These are phyloP conservation scores for Pythium plurisporium DNA, from an alignment of 352 stramenopile genomes.

Conservation along the genomic window DNA sequence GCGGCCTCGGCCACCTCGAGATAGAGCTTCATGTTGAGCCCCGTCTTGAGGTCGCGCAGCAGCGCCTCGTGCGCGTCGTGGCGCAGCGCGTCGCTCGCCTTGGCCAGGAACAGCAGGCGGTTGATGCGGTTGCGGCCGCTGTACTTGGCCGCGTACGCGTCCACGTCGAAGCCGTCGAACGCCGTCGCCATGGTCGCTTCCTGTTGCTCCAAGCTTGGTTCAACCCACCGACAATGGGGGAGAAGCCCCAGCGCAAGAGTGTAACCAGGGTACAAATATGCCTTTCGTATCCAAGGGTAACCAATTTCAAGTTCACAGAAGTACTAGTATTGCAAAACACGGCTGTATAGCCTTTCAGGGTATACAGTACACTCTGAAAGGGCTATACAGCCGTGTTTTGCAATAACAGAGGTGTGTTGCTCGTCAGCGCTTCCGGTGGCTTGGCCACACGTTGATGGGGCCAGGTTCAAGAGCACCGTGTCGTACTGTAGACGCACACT, in stretches of 20 bases:
- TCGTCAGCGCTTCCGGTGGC: conserved; percentile 15
- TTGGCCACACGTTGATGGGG: conserved; percentile 17
- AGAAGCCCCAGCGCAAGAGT: too few species aligned
- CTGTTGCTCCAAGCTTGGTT: conserved; percentile 3
- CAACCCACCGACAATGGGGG: conserved; percentile 19
- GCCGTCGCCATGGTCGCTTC: conserved; percentile 9
- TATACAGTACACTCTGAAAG: too few species aligned
- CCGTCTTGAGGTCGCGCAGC: conserved; percentile 54
- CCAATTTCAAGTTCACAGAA: too few species aligned
- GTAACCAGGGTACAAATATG: conserved; percentile 8
- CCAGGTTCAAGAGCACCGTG: conserved; percentile 31
- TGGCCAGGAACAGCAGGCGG: conserved; percentile 66
- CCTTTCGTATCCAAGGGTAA: neutral
- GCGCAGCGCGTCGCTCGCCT: conserved; percentile 38
- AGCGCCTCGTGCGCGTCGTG: conserved; percentile 45
- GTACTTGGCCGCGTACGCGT: conserved; percentile 82
- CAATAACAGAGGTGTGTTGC: neutral
- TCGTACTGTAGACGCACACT: too few species aligned
- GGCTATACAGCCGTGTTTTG: too few species aligned
- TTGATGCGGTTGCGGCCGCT: conserved; percentile 71
- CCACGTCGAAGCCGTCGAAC: conserved; percentile 74
- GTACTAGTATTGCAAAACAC: too few species aligned
- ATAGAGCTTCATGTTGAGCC: conserved; percentile 72
- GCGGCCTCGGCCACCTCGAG: conserved; percentile 47
- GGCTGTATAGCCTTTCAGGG: too few species aligned